A percentile compares a stretch with the other conserved stretches of the same genome.
Evolutionary conservation across 306 rosid genomes (phyloP).

Genomic region (Nissolia schottii): DNA sequence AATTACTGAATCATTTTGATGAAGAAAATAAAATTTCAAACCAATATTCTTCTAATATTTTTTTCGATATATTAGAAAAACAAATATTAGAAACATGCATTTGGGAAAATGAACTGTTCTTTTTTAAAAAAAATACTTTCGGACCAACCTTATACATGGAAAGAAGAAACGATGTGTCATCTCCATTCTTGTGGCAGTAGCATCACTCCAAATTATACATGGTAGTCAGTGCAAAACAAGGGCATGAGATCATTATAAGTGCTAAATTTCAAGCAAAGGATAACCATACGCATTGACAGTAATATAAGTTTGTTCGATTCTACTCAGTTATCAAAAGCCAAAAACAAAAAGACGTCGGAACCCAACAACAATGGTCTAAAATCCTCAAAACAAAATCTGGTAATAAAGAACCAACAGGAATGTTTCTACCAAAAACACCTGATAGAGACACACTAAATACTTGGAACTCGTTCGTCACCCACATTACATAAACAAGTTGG

Average conservation of each 20-base stretch:
- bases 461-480: conserved; percentile 17
- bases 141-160: too few species aligned
- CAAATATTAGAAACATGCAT: too few species aligned
- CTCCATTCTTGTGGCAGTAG: neutral
- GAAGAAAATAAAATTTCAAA: too few species aligned
- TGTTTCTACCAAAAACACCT: conserved; percentile 4
- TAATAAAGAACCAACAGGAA: neutral
- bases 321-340: conserved; percentile 13
- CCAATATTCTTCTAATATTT: too few species aligned
- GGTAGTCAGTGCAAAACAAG: neutral
- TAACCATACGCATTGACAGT: neutral
- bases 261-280: neutral
- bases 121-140: too few species aligned
- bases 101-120: too few species aligned
- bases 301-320: conserved; percentile 12
- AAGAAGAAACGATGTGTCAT: too few species aligned
- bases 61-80: too few species aligned
- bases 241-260: neutral
- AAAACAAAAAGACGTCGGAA: neutral
- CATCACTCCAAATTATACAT: neutral
- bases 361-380: conserved; percentile 4
- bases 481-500: conserved; percentile 80
- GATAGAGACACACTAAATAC: neutral
- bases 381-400: conserved; percentile 18
- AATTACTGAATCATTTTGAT: too few species aligned